Conservation (phyloP, 106 monocot species). For the Platanthera zijinensis region DNA sequence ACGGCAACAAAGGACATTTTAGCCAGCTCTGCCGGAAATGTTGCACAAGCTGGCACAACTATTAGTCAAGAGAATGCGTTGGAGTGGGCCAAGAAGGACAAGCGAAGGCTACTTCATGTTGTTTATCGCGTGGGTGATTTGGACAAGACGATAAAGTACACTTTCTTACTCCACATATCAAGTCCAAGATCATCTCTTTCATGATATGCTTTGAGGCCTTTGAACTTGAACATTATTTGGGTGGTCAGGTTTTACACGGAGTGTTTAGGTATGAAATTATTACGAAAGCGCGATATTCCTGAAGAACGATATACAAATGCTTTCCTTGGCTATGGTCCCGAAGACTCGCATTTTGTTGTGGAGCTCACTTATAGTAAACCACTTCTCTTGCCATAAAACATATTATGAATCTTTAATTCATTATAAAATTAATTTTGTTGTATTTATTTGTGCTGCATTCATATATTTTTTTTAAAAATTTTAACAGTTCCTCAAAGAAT, state of each 20-base stretch:
- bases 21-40: constrained; percentile 22
- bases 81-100: constrained; percentile 69
- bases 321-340: constrained; percentile 88
- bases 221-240: constrained; percentile 8
- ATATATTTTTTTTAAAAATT: neutral
- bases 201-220: neutral
- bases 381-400: neutral
- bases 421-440: neutral
- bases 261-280: constrained; percentile 82
- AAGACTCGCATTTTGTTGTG: constrained; percentile 82
- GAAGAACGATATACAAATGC: constrained; percentile 89
- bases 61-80: constrained; percentile 31
- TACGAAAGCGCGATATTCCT: constrained; percentile 79
- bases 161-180: neutral
- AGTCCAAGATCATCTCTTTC: neutral
- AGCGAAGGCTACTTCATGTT: constrained; percentile 72
- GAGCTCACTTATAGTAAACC: constrained; percentile 78
- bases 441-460: neutral
- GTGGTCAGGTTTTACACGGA: constrained; percentile 76
- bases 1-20: constrained; percentile 10
- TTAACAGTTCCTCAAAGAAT: neutral
- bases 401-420: neutral
- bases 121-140: constrained; percentile 82
- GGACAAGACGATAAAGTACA: constrained; percentile 84
- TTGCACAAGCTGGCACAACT: constrained; percentile 22